phyloP scores from a whole-genome alignment of 2,329 filamentous ascomycete genomes.

The Sporothrix sp. region DNA sequence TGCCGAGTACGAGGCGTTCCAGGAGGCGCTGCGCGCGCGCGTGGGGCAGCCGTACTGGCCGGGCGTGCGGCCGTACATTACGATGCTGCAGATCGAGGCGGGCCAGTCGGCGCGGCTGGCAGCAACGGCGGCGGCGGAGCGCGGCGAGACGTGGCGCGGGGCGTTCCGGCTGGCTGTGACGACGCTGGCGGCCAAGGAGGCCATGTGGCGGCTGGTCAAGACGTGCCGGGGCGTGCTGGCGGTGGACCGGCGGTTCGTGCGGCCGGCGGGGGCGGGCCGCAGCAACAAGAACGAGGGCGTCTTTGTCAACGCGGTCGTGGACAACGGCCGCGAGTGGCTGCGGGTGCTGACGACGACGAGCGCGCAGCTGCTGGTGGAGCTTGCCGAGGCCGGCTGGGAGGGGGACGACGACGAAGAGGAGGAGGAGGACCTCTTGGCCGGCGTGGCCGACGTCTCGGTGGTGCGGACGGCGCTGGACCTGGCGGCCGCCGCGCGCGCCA shows the following conservation, averaged over 20 bases:
- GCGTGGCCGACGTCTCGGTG: slow-evolving; percentile 22
- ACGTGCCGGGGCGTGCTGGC: slow-evolving; percentile 22
- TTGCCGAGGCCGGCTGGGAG: slow-evolving; percentile 26
- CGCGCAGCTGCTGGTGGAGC: slow-evolving; percentile 23
- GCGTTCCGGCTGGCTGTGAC: slow-evolving; percentile 7
- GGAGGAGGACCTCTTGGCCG: slow-evolving; percentile 9
- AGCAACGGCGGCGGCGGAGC: not conserved
- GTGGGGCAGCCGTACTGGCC: slow-evolving; percentile 15
- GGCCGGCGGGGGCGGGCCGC: not conserved
- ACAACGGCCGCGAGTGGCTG: slow-evolving; percentile 27
- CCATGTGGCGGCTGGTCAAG: slow-evolving; percentile 23
- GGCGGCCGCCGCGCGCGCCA: slow-evolving; percentile 22
- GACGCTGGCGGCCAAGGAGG: slow-evolving; percentile 17
- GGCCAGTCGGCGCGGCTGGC: not conserved
- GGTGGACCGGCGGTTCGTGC: slow-evolving; percentile 23
- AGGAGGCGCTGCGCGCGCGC: slow-evolving; percentile 9
- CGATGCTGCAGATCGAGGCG: slow-evolving; percentile 13
- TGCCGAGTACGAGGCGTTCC: slow-evolving; percentile 14
- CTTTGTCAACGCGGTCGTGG: slow-evolving; percentile 26
- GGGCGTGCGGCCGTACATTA: slow-evolving; percentile 15
- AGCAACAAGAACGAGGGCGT: slow-evolving; percentile 16
- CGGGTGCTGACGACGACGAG: slow-evolving; percentile 26
- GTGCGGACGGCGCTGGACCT: slow-evolving; percentile 22
- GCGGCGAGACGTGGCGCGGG: not conserved
- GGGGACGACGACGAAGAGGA: slow-evolving; percentile 12